A percentile compares a stretch with the other conserved stretches of the same genome.
Conservation (phyloP, 805 yeast species). For the Ogataea methylovora region DNA sequence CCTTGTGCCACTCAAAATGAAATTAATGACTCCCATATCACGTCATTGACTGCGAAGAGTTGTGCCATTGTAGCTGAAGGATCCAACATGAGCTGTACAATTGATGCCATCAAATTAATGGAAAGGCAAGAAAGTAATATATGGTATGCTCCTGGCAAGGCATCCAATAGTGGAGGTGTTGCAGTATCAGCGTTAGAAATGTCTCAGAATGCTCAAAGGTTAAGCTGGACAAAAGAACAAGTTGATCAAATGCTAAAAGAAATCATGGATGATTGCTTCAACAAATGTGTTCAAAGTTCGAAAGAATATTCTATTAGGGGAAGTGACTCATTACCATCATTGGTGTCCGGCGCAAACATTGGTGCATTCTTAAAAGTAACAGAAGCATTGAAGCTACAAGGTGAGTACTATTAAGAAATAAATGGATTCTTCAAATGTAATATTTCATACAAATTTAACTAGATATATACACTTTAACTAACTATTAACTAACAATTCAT, state of each 20-base stretch:
- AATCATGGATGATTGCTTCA: constrained; percentile 89
- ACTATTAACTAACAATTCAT: too few relatives aligned
- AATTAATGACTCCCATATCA: constrained; percentile 93
- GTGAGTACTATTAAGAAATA: constrained; percentile 54
- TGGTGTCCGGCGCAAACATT: constrained; percentile 97
- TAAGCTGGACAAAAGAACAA: constrained; percentile 83
- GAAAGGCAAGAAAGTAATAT: constrained; percentile 56
- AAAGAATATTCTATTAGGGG: constrained; percentile 62
- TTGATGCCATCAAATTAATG: constrained; percentile 95
- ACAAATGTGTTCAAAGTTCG: constrained; percentile 87
- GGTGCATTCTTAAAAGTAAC: constrained; percentile 99
- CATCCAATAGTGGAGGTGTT: constrained; percentile 99
- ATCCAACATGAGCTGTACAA: constrained; percentile 98
- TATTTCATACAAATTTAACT: too few relatives aligned
- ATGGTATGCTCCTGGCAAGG: constrained; percentile 99
- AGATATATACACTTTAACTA: too few relatives aligned
- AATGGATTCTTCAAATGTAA: too few relatives aligned
- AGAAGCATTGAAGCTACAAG: constrained; percentile 96
- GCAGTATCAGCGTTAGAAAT: constrained; percentile 97
- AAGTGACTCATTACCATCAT: constrained; percentile 74
- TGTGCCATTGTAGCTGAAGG: constrained; percentile 95
- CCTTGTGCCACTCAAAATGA: constrained; percentile 99
- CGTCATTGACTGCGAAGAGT: constrained; percentile 86
- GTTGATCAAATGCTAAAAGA: constrained; percentile 85
- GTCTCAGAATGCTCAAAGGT: constrained; percentile 98